These are phyloP conservation scores for Daldinia decipiens DNA, from an alignment of 495 filamentous ascomycete species.

Conservation along the genomic window DNA sequence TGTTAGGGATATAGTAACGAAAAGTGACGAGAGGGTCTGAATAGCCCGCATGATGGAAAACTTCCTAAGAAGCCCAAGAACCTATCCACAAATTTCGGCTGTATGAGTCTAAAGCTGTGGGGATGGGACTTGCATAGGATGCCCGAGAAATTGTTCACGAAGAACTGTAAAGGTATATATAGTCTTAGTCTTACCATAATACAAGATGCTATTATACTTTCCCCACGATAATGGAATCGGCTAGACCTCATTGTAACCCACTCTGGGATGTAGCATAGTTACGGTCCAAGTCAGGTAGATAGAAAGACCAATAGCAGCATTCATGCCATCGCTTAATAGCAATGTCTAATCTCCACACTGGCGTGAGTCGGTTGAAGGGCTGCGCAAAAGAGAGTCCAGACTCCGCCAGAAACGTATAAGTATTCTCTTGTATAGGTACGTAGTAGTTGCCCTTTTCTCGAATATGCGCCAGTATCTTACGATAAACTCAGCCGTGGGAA, in stretches of 20 bases:
- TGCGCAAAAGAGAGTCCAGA: conserved; percentile 4
- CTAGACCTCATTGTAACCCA: conserved; percentile 38
- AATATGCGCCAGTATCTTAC: not conserved
- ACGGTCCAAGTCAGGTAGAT: conserved; percentile 23
- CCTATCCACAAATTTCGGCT: conserved; percentile 12
- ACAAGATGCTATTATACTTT: conserved; percentile 24
- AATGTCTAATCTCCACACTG: conserved; percentile 11
- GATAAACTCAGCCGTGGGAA: not conserved
- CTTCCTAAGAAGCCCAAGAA: conserved; percentile 10
- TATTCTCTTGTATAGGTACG: not conserved
- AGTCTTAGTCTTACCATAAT: conserved; percentile 10
- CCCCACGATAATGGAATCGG: conserved; percentile 21
- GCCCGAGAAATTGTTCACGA: not conserved
- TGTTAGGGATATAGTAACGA: conserved; percentile 17
- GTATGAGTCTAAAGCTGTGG: not conserved
- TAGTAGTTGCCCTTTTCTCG: conserved; percentile 10
- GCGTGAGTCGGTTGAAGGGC: not conserved
- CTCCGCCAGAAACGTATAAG: not conserved
- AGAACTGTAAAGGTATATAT: conserved; percentile 24
- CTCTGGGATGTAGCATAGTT: conserved; percentile 17
- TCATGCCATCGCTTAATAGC: conserved; percentile 29
- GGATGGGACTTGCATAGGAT: not conserved
- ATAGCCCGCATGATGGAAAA: conserved; percentile 34
- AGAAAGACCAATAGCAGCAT: conserved; percentile 25
- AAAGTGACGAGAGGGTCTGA: conserved; percentile 11